Base-by-base conservation (phyloP, 306 rosid genomes). In the Rosa chinensis region DNA sequence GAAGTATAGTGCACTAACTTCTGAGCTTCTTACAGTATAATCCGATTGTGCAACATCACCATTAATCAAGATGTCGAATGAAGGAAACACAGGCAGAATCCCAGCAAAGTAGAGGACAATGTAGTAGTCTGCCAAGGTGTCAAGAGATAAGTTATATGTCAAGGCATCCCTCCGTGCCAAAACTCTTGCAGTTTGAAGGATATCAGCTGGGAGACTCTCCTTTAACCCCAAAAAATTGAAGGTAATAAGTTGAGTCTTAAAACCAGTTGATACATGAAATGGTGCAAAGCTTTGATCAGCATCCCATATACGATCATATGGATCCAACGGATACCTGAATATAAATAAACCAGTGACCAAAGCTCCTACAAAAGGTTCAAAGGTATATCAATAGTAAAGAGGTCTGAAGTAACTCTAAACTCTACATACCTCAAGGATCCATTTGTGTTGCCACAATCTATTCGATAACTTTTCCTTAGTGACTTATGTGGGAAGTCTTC, bases 101-200 rank as follows among this genome's bases (percentile, higher is more conserved):
- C 90, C 92, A 35, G 97, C 97, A 79, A 94, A 94, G 69, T 94
- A 94, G 62, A 94, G 97, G 85, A 89, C 84, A 73, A 94, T 85
- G 77, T 85, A 94, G 85, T 89, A 94, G 88, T 94, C 92, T 71
- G 90, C 96, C 48, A 79, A 76, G 23, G 68, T 49, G 32, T 85
- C 86, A 69, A 94, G 87, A 67, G 88, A 88, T 44, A 94, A 88
- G 70, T 82, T 89, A 79, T 94, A 94, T 59, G 94, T 83, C 79
- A 94, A 76, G 42, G 53, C 81, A 49, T 88, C 81, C 80, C 77
- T 84, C 76, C 96, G 76, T 4, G 88, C 88, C 89, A 91, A 87
- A 72, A 94, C 91, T 84, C 97, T 79, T 1, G 89, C 97, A 0
- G 92, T 87, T 84, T 91, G 93, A 84, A 94, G 92, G 79, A 94